Evolutionary conservation across 1,284 basidiomycete species (phyloP), one percentile per base, ranked within the genome.

Genomic region (Ceratobasidium sp.): DNA sequence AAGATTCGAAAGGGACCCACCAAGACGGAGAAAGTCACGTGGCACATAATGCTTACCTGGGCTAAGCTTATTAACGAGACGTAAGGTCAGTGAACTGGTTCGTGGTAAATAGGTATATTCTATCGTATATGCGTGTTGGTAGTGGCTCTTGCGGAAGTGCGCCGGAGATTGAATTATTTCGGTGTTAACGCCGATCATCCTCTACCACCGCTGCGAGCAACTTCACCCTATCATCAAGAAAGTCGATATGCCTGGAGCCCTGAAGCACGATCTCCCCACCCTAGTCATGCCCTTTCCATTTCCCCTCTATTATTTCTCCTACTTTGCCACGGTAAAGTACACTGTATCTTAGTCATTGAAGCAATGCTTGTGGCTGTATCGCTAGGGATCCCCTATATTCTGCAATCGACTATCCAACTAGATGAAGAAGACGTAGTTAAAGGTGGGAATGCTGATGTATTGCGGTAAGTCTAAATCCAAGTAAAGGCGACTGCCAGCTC

Each of bases 381-480:
- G 28, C 26, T 38, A 12, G 28, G 33, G 6, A 40, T 64, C 15
- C 10, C 42, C 44, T 40, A 20, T 42, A 64, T 64, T n/a, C 20
- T 5, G 7, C 38, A 44, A 26, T 64, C 61, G 12, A 40, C 42
- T 64, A 9, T 64, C 20, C 10, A 23, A 6, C 2, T 64, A 42
- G 46, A 62, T 2, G 61, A 15, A 20, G 61, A 54, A 46, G 48
- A 65, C 5, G n/a, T 75, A 54, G 71, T 62, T 0, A 64, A 61
- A 65, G 71, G 71, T 38, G 71, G 71, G 12, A 28, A 64, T 20
- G 71, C 71, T 10, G 61, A 75, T 54, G 71, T 75, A 23, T 54
- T 50, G 23, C 61, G 61, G 71, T 65, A 33, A 65, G 71, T 40
- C 20, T 28, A 20, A 38, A 3, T 68, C 33, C 20, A 10, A 17